A percentile compares a stretch with the other conserved stretches of the same genome.
phyloP scores from a whole-genome alignment of 805 yeast species.

The Candida arabinofermentans region DNA sequence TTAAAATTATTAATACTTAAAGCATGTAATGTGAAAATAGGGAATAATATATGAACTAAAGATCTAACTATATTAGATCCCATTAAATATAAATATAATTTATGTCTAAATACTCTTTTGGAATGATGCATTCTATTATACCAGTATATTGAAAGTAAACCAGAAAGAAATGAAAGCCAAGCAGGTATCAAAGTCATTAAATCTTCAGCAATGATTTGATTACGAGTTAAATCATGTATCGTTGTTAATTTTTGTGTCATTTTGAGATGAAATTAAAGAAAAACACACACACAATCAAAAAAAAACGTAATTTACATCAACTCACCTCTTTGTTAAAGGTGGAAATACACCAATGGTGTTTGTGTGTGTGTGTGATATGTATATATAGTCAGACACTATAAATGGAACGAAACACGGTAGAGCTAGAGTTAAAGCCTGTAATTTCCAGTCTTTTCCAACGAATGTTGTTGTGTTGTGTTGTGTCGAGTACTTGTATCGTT shows the following conservation, averaged over 20 bases:
- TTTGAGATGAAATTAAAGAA: no score
- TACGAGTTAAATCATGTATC: constrained; percentile 3
- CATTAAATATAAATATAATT: constrained; percentile 11
- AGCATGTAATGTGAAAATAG: constrained; percentile 11
- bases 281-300: no score
- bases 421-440: no score
- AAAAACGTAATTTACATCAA: no score
- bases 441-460: no score
- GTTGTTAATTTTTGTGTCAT: background rate
- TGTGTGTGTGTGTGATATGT: no score
- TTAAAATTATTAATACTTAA: constrained; percentile 2
- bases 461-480: no score
- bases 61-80: constrained; percentile 10
- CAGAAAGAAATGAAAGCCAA: constrained; percentile 10
- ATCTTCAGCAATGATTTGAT: constrained; percentile 5
- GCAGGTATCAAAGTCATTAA: constrained; percentile 13
- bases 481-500: no score
- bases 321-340: no score
- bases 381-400: no score
- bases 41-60: constrained; percentile 11
- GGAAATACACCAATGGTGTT: no score
- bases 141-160: constrained; percentile 17
- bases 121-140: constrained; percentile 13
- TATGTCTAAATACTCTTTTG: constrained; percentile 14
- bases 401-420: no score